Conservation (phyloP, 169 alveolate genomes). For the Plasmodium adleri region DNA sequence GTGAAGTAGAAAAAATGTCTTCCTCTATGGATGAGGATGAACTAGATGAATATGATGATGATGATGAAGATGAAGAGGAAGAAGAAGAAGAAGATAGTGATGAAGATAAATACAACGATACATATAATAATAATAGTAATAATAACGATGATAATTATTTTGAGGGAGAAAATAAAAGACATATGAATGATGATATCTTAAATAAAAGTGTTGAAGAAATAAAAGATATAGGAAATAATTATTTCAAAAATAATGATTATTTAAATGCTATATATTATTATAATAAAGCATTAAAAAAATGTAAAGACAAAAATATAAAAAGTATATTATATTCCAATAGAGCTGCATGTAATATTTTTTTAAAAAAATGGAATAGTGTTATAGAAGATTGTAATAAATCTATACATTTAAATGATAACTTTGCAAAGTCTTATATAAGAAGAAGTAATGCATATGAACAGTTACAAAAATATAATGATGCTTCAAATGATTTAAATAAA, state of each 20-base stretch:
- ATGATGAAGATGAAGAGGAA: conserved; percentile 6
- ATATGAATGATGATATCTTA: conserved; percentile 47
- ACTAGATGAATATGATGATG: conserved; percentile 11
- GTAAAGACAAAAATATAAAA: conserved; percentile 79
- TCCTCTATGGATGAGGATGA: conserved; percentile 14
- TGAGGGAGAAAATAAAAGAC: conserved; percentile 1
- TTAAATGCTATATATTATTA: conserved; percentile 79
- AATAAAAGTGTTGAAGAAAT: conserved; percentile 59
- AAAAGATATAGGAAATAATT: conserved; percentile 79
- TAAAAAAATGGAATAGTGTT: conserved; percentile 84
- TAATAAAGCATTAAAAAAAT: conserved; percentile 78
- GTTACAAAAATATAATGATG: conserved; percentile 89
- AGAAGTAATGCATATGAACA: conserved; percentile 90
- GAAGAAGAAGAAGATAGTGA: conserved; percentile 1
- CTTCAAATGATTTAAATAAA: conserved; percentile 89
- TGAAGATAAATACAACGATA: conserved; percentile 1
- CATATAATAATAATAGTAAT: conserved; percentile 4
- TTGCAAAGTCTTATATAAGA: conserved; percentile 83
- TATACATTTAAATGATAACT: conserved; percentile 19
- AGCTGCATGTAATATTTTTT: conserved; percentile 89
- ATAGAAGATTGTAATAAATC: conserved; percentile 78
- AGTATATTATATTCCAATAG: conserved; percentile 85
- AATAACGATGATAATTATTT: not conserved
- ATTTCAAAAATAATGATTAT: conserved; percentile 63
- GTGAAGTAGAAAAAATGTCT: conserved; percentile 25